Conservation (phyloP, 495 filamentous ascomycete genomes). For the Talaromyces wortmannii region DNA sequence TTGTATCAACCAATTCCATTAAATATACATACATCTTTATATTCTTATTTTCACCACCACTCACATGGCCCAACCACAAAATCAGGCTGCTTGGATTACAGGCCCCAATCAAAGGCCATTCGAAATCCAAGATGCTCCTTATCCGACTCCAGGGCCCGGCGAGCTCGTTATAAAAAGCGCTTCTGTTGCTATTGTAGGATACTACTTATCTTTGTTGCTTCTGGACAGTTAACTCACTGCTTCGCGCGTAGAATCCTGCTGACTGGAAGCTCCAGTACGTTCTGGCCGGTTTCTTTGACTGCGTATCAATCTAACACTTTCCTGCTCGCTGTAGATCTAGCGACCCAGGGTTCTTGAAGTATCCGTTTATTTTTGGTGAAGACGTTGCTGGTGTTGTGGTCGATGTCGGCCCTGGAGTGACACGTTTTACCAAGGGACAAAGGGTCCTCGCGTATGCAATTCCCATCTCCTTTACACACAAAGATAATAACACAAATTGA, state of each 20-base stretch:
- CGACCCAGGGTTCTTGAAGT: conserved; percentile 10
- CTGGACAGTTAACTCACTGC: background rate
- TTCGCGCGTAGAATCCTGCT: conserved; percentile 24
- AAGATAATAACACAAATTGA: background rate
- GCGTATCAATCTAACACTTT: background rate
- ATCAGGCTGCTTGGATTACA: conserved; percentile 29
- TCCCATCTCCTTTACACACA: background rate
- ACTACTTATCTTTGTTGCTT: background rate
- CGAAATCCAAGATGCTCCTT: conserved; percentile 22
- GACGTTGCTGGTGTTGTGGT: conserved; percentile 49
- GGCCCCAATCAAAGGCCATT: conserved; percentile 21
- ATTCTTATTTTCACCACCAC: background rate
- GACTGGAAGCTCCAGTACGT: conserved; percentile 37
- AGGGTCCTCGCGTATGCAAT: conserved; percentile 20
- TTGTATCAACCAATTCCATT: no score
- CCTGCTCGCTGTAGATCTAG: background rate
- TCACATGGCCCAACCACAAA: background rate
- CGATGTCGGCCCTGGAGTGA: conserved; percentile 36
- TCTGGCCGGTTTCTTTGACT: conserved; percentile 3
- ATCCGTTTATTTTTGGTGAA: conserved; percentile 43
- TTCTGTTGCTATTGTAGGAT: conserved; percentile 25
- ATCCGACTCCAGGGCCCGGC: conserved; percentile 16
- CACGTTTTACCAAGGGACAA: conserved; percentile 33
- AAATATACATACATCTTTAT: no score
- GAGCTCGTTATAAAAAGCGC: conserved; percentile 32